Base-by-base conservation (phyloP, 2,329 filamentous ascomycete species). In the Cordyceps tenuipes region DNA sequence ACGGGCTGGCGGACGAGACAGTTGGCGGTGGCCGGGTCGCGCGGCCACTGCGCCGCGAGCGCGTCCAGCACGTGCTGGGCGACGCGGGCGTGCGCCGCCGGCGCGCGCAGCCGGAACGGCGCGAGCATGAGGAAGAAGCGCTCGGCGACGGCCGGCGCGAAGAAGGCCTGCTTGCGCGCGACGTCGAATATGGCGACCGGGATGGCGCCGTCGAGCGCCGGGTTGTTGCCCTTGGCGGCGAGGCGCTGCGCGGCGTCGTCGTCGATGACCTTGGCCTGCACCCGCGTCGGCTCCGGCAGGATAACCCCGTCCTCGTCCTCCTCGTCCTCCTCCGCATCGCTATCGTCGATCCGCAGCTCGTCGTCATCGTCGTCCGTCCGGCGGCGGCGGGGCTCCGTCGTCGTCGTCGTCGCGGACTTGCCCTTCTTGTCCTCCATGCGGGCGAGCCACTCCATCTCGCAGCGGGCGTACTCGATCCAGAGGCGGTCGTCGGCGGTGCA, bases 181-280 rank as follows among this genome's bases (percentile, higher is more conserved):
- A 90, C 85, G 68, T 96, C 91, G 69, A 96, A 97, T 52, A 99
- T 90, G 44, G 93, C 91, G 60, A 91, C 82, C 2, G 94, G 92
- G 65, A 99, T 96, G 17, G 91, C 94, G n/a, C 94, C 94, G 62
- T 89, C 90, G 64, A 97, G 80, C 10, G 91, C 91, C 4, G 93
- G 91, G 52, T 91, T 93, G 52, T 91, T 93, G 61, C 84, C 85
- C 68, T 7, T 15, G 41, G 88, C 79, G 29, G 56, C 49, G 64
- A 96, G 76, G 58, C 78, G 77, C 64, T 74, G 69, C 4, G 74
- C 71, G 0, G 75, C 73, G 59, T 78, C 72, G 60, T 79, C 74
- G 64, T 78, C 72, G 53, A 81, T 76, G 46, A 79, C 80, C 64
- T 73, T 74, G 61, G 69, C 68, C 47, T 75, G 70, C 36, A 67